Percentiles rank a stretch among this genome's conserved stretches.
Conservation (phyloP, 2,329 filamentous ascomycete genomes). For the Fusarium tjaetaba region DNA sequence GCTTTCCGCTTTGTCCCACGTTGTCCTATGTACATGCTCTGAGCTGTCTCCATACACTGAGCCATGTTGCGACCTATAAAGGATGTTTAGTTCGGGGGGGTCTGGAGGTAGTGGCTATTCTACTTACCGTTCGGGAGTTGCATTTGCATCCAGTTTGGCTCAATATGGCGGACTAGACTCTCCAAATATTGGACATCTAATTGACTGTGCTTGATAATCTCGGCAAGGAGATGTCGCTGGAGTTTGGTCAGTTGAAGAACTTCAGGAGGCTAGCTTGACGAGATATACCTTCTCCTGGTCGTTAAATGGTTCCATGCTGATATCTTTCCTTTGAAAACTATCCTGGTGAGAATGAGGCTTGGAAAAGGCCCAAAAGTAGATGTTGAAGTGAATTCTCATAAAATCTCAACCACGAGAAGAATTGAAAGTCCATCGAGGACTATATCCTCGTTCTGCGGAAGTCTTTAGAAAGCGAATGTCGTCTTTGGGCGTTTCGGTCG, state of each 20-base stretch:
- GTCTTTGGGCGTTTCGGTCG: not conserved
- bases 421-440: not conserved
- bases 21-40: slow-evolving; percentile 50
- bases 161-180: slow-evolving; percentile 57
- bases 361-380: not conserved
- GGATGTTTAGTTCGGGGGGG: not conserved
- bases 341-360: not conserved
- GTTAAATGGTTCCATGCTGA: slow-evolving; percentile 50
- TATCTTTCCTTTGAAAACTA: slow-evolving; percentile 3
- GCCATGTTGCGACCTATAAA: slow-evolving; percentile 58
- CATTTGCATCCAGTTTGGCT: slow-evolving; percentile 59
- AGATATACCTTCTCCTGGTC: slow-evolving; percentile 63
- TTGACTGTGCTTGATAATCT: slow-evolving; percentile 66
- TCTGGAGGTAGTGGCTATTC: not conserved
- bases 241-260: slow-evolving; percentile 3
- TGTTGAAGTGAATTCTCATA: not conserved
- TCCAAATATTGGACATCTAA: slow-evolving; percentile 59
- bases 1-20: slow-evolving; percentile 47
- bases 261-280: too few relatives aligned
- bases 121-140: slow-evolving; percentile 58
- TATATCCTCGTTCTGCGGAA: not conserved
- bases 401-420: not conserved
- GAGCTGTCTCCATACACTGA: slow-evolving; percentile 56
- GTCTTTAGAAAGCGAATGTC: not conserved
- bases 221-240: slow-evolving; percentile 67